A percentile compares a stretch with the other conserved stretches of the same genome.
These are phyloP conservation scores for Verbascum thapsus DNA, from an alignment of 257 asterid species.

Conservation along the genomic window DNA sequence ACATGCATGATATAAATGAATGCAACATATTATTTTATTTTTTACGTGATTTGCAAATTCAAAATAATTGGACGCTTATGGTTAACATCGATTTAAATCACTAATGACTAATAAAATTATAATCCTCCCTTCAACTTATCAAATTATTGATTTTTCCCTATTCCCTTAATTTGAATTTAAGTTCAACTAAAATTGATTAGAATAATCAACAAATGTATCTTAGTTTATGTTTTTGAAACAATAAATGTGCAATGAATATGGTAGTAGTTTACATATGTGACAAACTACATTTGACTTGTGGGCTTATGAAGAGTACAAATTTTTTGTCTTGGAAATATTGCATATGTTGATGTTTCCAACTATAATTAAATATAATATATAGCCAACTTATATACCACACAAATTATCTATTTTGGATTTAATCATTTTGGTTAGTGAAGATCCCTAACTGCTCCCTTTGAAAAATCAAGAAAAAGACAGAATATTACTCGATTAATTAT, in stretches of 20 bases:
- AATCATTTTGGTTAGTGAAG: slow-evolving; percentile 35
- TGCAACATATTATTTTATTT: no score
- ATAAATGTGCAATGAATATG: not conserved
- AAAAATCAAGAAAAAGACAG: slow-evolving; percentile 64
- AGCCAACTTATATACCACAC: not conserved
- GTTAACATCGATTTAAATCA: no score
- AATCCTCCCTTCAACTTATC: no score
- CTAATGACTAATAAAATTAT: no score
- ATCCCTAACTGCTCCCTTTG: slow-evolving; percentile 84
- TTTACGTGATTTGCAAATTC: no score
- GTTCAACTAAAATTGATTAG: not conserved
- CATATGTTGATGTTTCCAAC: slow-evolving; percentile 24
- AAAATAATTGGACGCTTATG: no score
- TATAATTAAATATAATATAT: no score
- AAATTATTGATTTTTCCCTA: not conserved
- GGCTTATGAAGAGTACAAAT: slow-evolving; percentile 31
- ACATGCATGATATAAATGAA: no score
- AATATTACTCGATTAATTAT: slow-evolving; percentile 31
- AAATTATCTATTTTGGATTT: slow-evolving; percentile 24
- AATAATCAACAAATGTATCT: not conserved
- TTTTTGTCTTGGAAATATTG: slow-evolving; percentile 33
- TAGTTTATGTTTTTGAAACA: not conserved
- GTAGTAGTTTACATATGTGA: slow-evolving; percentile 27
- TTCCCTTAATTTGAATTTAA: not conserved
- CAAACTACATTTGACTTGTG: slow-evolving; percentile 39